Base-by-base conservation (phyloP, 164 flowering plant species). In the Umbilicus rupestris region DNA sequence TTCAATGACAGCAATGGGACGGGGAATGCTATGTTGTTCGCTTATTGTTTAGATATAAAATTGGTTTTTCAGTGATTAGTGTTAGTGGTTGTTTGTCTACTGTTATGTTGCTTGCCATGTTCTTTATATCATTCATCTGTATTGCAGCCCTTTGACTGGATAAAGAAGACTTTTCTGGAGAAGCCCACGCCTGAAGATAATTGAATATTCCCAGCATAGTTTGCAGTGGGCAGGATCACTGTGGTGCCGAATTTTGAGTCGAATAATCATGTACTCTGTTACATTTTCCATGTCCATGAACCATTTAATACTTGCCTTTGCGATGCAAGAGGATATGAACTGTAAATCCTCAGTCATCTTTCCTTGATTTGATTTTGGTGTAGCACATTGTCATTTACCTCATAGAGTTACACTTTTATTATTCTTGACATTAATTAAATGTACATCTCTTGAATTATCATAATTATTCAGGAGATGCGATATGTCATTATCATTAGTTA, bases 111-210 rank as follows among this genome's bases (percentile, higher is more conserved):
- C 26, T 45, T 41, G 7, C 11, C 30, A 52, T 26, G 19, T 12
- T 65, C 20, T 6, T 24, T 0, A 29, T 37, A 6, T 60, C 7
- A 19, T 52, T 58, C 60, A 7, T 39, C 84, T 0, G 2, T 5
- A 55, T 28, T 55, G 4, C 60, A 87, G 92, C 92, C 92, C 22
- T 83, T 80, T 66, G 82, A 76, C 62, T 87, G 87, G 87, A 49
- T 87, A 45, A 83, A 75, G 83, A 87, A 81, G 83, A 87, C 92
- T n/a, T 85, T 85, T 67, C 66, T 87, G 3, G 87, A 83, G 79
- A 87, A 85, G 31, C 81, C 81, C 0, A 66, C 62, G 62, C 24
- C 79, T 0, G 80, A 83, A 62, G 71, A 64, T 39, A 70, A 78
- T 33, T 78, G 75, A 78, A 24, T 6, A 55, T 55, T 55, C 28